Base-by-base conservation (phyloP, 768 basidiomycete genomes). In the Boletus sp. region DNA sequence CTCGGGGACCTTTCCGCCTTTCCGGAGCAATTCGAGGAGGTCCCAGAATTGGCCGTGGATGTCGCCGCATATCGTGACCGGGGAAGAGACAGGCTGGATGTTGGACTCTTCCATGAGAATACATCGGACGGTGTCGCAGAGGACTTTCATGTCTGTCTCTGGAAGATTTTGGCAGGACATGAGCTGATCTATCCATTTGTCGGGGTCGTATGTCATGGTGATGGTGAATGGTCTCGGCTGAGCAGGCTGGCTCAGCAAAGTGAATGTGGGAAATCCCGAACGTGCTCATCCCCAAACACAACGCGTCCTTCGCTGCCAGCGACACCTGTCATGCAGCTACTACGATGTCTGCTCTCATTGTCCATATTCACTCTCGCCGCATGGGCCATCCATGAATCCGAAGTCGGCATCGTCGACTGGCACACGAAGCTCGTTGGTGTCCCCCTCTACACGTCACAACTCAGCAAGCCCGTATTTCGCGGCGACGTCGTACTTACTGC, bases 41-140 rank as follows among this genome's bases (percentile, higher is more conserved):
- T 98, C 96, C 88, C 93, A 98, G 73, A 97, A 97, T 70, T 98
- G 96, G 25, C 95, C 95, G 64, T 98, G 95, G 48, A 98, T 96
- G 68, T 98, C 95, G 30, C 95, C 95, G 66, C 90, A 92, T 60
- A 93, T 88, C 30, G 96, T 98, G 35, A 98, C 96, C 1, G 96
- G 96, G 59, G 84, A 90, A 33, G 90, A 90, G 50, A 99, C 92
- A 32, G 95, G 95, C 67, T 98, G 94, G 53, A 98, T 95, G 69
- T 98, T 99, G 51, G 89, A 93, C 70, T 99, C 96, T 70, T 99
- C 96, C 70, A 98, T 86, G 35, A 97, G 81, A 45, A 95, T 87
- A 45, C 86, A 81, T 47, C 92, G 84, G 21, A 98, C 94, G 56
- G 87, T 84, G 54, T 93, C 83, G 77, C 96, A 98, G 46, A 99